Percentiles rank a stretch among this genome's conserved stretches.
These are phyloP conservation scores for Alternaria novae-zelandiae DNA, from an alignment of 2,329 filamentous ascomycete genomes.

Conservation along the genomic window DNA sequence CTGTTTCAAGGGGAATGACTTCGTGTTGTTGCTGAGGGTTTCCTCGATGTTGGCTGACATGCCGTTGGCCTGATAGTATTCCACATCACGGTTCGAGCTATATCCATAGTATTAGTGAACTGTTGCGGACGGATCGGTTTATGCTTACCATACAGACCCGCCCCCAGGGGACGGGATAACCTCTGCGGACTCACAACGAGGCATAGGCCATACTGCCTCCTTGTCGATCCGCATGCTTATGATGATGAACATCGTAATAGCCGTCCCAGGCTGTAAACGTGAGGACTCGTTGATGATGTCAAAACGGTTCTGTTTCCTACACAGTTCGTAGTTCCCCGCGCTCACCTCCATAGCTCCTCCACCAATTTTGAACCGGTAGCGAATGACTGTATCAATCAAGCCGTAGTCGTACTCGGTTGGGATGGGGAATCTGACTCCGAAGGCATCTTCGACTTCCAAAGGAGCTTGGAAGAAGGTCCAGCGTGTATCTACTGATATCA, in stretches of 20 bases:
- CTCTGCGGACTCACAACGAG: background rate
- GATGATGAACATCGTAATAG: background rate
- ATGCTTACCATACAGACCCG: background rate
- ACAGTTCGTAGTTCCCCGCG: background rate
- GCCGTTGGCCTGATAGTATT: background rate
- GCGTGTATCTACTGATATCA: background rate
- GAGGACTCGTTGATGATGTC: background rate
- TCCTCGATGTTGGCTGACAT: background rate
- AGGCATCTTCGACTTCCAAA: background rate
- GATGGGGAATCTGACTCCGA: background rate
- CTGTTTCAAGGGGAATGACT: too few species aligned
- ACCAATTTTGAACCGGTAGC: background rate
- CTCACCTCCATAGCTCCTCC: background rate
- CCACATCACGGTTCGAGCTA: background rate
- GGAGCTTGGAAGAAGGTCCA: background rate
- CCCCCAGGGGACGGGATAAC: background rate
- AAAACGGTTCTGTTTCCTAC: background rate
- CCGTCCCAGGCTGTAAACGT: background rate
- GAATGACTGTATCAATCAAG: background rate
- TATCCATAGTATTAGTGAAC: background rate
- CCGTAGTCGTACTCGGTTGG: background rate
- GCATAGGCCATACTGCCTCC: background rate
- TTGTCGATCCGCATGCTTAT: fast-evolving
- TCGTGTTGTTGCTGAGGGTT: too few species aligned
- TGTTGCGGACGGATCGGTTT: background rate